Evolutionary conservation across 331 rosid genomes (phyloP), one percentile per base, ranked within the genome.

Genomic region (Malus hybrid): DNA sequence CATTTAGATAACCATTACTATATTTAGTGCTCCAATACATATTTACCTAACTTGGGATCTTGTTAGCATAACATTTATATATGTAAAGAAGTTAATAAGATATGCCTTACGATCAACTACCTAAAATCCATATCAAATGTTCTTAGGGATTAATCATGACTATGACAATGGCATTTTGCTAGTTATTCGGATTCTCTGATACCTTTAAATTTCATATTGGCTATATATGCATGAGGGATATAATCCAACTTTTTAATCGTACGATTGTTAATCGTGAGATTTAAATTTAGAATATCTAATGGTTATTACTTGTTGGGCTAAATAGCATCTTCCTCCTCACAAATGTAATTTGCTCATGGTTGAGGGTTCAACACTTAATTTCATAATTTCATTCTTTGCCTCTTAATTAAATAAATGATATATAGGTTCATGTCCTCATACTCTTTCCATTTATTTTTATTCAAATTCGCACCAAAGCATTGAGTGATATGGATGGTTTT

Each of bases 1-100:
- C 53, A 20, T 36, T 8, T 39, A 39, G 26, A 44, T 16, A 61
- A 3, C 70, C 60, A 18, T 44, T 36, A 22, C 1, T 63, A 73
- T 28, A 9, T 19, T 14, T 58, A 73, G 79, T 76, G 79, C 79
- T 76, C 79, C 79, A 76, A 67, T 67, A 67, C 7, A 12, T 0
- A 12, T 9, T 22, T 19, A 53, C 42, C 24, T 7, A 36, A 73
- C 66, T 22, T 36, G 55, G 57, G 44, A 39, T 6, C 4, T 53
- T 53, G 58, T 16, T 18, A 52, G 7, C 16, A 28, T 28, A 28
- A 28, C 29, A 28, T 28, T 28, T 16, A 52, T 16, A 16, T 16
- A 18, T 2, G 58, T 18, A 53, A 28, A 28, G 29, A 28, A 28
- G 2, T 28, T 28, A 46, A 13, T 53, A 53, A 57, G 13, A 57